Conservation (phyloP, 352 stramenopile genomes). For the Globisporangium carolinianum region DNA sequence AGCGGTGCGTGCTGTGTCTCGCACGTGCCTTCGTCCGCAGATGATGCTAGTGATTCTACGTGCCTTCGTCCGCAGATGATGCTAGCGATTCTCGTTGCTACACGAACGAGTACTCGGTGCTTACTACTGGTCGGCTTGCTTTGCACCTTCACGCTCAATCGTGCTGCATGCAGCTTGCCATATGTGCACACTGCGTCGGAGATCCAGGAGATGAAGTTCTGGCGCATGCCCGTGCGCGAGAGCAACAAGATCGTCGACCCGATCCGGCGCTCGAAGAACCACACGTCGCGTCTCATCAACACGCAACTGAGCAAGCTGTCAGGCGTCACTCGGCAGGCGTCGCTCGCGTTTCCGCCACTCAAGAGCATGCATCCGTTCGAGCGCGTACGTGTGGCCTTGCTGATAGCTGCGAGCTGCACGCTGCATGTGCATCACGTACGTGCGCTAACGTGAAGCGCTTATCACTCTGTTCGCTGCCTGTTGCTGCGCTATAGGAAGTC, state of each 20-base stretch:
- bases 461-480: not conserved
- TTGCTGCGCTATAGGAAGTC: constrained; percentile 39
- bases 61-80: no score
- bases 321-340: constrained; percentile 57
- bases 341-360: constrained; percentile 70
- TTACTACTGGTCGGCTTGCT: not conserved
- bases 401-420: no score
- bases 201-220: constrained; percentile 88
- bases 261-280: constrained; percentile 76
- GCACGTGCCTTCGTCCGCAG: no score
- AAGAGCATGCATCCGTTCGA: constrained; percentile 79
- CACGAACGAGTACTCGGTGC: not conserved
- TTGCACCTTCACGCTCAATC: no score
- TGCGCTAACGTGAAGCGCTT: no score
- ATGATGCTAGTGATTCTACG: no score
- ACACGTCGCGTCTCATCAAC: constrained; percentile 78
- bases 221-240: constrained; percentile 57
- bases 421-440: no score
- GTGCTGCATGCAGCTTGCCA: constrained; percentile 32
- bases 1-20: constrained; percentile 30
- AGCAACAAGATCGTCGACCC: constrained; percentile 76
- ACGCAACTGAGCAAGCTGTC: constrained; percentile 71
- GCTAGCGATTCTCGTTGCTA: no score
- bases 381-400: constrained; percentile 24
- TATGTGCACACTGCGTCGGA: constrained; percentile 76